Evolutionary conservation across 2,329 filamentous ascomycete genomes (phyloP), one percentile per base, ranked within the genome.

Genomic region (Sporothrix protearum): DNA sequence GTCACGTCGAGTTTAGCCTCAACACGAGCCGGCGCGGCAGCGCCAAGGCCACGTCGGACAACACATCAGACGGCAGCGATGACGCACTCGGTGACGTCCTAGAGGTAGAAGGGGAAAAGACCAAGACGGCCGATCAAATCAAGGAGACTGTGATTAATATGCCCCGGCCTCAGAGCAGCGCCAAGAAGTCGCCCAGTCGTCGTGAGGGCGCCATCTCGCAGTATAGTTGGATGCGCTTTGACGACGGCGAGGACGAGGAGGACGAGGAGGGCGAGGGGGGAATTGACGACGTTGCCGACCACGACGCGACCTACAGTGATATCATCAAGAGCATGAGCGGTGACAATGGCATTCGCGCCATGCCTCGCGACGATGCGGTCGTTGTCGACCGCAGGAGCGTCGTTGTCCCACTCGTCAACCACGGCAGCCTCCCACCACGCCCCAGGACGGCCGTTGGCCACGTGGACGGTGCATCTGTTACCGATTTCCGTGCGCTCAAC

Each of bases 221-320:
- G 25, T 73, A 70, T 12, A 78, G 76, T 64, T 78, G 77, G 77
- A 73, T 78, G 22, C 74, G 76, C 59, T 73, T 77, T 69, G 76
- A 74, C 19, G 75, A 74, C 7, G 76, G 53, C 14, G 63, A 76
- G 4, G 61, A 72, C 6, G 71, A 55, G 12, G 61, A 69, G 1
- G 71, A 73, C 6, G 59, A 68, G 9, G 68, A 72, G 0, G 64
- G 51, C 2, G 59, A 55, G 5, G 55, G 71, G 0, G 64, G 51
- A 1, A 51, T 55, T 5, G 42, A 64, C 10, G 30, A 33, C 51
- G 39, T 30, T n/a, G 16, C 10, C 45, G 64, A 39, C 28, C 19
- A 19, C 5, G 22, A 66, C 12, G 30, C 39, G 68, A 9, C 25
- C 42, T 45, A 64, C 45, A 22, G 36, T 8, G 39, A 22, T 16